Evolutionary conservation across 305 asterid genomes (phyloP), one percentile per base, ranked within the genome.

Genomic region (Petunia hybrid): DNA sequence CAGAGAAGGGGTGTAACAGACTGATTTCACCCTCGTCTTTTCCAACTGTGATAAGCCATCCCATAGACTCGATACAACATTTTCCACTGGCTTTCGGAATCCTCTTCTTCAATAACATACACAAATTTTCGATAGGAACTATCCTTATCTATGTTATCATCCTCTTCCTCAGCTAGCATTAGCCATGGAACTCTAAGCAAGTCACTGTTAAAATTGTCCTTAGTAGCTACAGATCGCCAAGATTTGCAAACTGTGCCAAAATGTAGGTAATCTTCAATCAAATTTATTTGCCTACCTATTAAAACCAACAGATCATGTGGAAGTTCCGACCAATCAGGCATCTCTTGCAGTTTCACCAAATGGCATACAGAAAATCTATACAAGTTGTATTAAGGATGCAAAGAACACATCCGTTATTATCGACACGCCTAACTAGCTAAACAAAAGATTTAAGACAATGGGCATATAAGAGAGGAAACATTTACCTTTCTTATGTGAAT

Each of bases 261-360:
- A 51, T 48, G 48, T 3, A 48, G 13, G 78, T 35, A 71, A 16
- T 71, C 45, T 39, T 71, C 78, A 55, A 71, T 71, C 10, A 71
- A 2, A 71, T 48, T 71, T 71, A 48, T 1, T 12, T 43, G 62
- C 22, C 5, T 71, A 71, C 7, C 45, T 22, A 71, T 35, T 35
- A 71, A 4, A 71, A 36, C 6, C 43, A 71, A 8, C 1, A 71
- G 16, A 5, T 48, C 78, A 71, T n/a, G 62, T 31, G 5, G 78
- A 71, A 71, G 62, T 5, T 48, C 78, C 7, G 78, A 71, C 78
- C 78, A 71, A 71, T 71, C 78, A 71, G 14, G 41, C 60, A 16
- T 61, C 31, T 61, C 31, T 22, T 0, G 0, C 31, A 22, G 31
- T 22, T 22, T 22, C 31, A 22, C 31, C 31, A 22, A 22, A 22